Evolutionary conservation across 2,329 filamentous ascomycete species (phyloP).

Genomic region (Emmonsia crescens): DNA sequence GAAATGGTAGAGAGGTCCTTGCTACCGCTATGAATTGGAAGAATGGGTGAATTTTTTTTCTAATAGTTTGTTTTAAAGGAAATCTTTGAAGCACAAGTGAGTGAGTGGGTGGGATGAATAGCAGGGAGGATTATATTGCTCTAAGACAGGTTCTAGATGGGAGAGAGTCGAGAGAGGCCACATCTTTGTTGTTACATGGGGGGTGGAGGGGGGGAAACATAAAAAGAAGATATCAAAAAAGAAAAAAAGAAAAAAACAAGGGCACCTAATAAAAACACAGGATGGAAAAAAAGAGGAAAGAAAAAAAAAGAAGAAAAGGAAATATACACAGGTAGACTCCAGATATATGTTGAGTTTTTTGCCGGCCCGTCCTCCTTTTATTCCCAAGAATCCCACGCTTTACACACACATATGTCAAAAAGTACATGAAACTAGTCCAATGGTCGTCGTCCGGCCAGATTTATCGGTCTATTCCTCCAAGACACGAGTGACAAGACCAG

Average conservation of each 20-base stretch:
- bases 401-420: slow-evolving; percentile 2
- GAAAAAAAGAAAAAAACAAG: slow-evolving; percentile 2
- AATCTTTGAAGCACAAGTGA: neutral
- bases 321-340: slow-evolving; percentile 5
- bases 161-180: slow-evolving; percentile 6
- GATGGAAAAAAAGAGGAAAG: neutral
- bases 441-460: neutral
- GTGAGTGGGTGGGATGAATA: neutral
- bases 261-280: neutral
- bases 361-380: slow-evolving; percentile 3
- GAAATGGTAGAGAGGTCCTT: too few species aligned
- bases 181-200: slow-evolving; percentile 3
- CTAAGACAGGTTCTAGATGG: slow-evolving; percentile 6
- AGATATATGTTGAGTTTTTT: slow-evolving; percentile 1
- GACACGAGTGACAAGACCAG: slow-evolving; percentile 70
- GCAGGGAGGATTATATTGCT: neutral
- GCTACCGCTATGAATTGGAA: too few species aligned
- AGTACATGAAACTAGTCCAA: neutral
- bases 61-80: neutral
- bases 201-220: neutral
- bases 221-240: neutral
- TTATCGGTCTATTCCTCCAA: slow-evolving; percentile 33
- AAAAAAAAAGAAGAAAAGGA: neutral
- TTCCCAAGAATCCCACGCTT: slow-evolving; percentile 5
- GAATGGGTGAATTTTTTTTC: neutral